Evolutionary conservation across 2,329 filamentous ascomycete genomes (phyloP).

Genomic region (Didymella arachidicola): DNA sequence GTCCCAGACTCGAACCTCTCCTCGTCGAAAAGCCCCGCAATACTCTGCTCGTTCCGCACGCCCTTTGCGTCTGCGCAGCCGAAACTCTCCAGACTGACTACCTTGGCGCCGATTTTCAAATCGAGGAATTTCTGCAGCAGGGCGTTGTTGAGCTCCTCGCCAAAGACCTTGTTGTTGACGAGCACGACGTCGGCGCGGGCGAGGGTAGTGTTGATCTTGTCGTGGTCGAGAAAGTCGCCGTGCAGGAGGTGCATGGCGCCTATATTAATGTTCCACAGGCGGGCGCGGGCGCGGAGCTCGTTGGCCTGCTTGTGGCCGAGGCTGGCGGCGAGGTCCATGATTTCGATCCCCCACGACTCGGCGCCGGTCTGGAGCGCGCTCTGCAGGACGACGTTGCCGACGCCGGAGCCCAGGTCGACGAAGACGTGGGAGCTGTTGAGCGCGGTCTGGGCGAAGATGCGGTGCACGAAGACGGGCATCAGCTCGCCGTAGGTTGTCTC

Average conservation of each 20-base stretch:
- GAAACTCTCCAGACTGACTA: slow-evolving; percentile 92
- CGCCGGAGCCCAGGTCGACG: slow-evolving; percentile 92
- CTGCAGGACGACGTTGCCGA: slow-evolving; percentile 94
- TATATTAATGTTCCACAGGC: slow-evolving; percentile 84
- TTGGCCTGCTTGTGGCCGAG: slow-evolving; percentile 80
- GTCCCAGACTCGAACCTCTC: slow-evolving; percentile 74
- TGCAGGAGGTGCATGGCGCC: slow-evolving; percentile 81
- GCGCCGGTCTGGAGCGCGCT: slow-evolving; percentile 92
- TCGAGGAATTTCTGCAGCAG: slow-evolving; percentile 91
- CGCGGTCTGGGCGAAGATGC: slow-evolving; percentile 78
- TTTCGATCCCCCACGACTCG: slow-evolving; percentile 95
- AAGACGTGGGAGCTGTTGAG: slow-evolving; percentile 87
- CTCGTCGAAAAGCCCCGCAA: slow-evolving; percentile 81
- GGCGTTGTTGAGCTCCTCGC: slow-evolving; percentile 81
- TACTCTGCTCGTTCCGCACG: slow-evolving; percentile 77
- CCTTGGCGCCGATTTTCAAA: slow-evolving; percentile 85
- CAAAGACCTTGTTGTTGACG: slow-evolving; percentile 98
- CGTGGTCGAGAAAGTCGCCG: slow-evolving; percentile 82
- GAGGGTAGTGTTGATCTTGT: slow-evolving; percentile 74
- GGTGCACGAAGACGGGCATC: slow-evolving; percentile 80
- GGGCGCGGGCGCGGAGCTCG: slow-evolving; percentile 85
- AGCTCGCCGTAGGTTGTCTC: slow-evolving; percentile 96
- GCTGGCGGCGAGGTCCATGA: slow-evolving; percentile 89
- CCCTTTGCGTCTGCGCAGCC: slow-evolving; percentile 77
- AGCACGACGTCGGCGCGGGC: slow-evolving; percentile 92